Evolutionary conservation across 441 rosid species (phyloP), one percentile per base, ranked within the genome.

Genomic region (Erodium moschatum): DNA sequence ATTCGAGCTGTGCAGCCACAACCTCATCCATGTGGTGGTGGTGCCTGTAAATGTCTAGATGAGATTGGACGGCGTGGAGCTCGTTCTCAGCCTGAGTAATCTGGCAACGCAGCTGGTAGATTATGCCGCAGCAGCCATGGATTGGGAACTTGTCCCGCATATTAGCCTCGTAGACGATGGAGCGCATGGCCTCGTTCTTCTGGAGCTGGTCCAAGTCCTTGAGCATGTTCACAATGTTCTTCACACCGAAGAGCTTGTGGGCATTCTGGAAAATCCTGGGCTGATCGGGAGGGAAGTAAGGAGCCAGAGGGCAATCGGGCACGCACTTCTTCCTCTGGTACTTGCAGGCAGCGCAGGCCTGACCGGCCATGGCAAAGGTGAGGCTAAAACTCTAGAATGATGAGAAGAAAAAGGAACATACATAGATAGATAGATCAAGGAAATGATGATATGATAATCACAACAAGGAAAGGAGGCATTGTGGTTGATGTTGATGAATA

Each of bases 271-370:
- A 94, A 18, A 85, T 70, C 42, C 79, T 82, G 0, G 92, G 90
- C 20, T 87, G 86, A 60, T 91, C 92, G 0, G 97, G 77, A 0
- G 92, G 96, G 68, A 91, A 89, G 69, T 86, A 91, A 16, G 94
- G 96, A 0, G 94, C 88, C 1, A 94, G 73, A 2, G 75, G 89
- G 65, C 97, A 94, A 58, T 88, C 85, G 0, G 85, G 44, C 0
- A 78, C 65, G 78, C 98, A 94, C 72, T 84, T 86, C 70, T 94
- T 77, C 35, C 96, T 71, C 67, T 84, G 98, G 79, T 82, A 87
- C 76, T 94, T 94, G 89, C 98, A 91, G 4, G 90, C 87, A 38
- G 97, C 98, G 69, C 97, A 91, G 15, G 97, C 97, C 27, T 85
- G 91, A 82, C 87, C 85, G 27, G 27, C 27, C 27, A 24, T 24